A percentile compares a stretch with the other conserved stretches of the same genome.
These are phyloP conservation scores for Castanospermum australe DNA, from an alignment of 306 rosid genomes.

Conservation along the genomic window DNA sequence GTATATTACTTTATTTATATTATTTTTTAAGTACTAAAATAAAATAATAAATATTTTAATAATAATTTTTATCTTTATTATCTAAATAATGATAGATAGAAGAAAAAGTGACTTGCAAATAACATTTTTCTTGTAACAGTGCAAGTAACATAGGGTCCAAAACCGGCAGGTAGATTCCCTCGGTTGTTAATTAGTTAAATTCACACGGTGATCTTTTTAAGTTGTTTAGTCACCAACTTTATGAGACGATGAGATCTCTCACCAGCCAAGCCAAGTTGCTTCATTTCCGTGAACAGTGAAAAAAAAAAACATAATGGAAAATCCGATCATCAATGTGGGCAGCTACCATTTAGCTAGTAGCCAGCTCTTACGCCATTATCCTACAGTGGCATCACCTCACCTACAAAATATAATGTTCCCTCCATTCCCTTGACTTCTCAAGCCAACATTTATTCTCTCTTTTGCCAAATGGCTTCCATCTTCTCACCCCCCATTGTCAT, in stretches of 20 bases:
- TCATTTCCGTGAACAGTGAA: neutral
- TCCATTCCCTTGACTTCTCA: neutral
- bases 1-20: too few relatives aligned
- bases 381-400: neutral
- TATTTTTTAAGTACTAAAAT: too few relatives aligned
- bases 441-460: neutral
- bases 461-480: constrained; percentile 38
- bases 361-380: neutral
- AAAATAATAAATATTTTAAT: too few relatives aligned
- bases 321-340: constrained; percentile 15
- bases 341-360: neutral
- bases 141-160: too few relatives aligned
- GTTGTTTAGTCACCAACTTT: constrained; percentile 22
- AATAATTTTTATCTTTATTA: too few relatives aligned
- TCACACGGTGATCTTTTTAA: neutral
- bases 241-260: constrained; percentile 35
- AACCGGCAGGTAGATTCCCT: constrained; percentile 14
- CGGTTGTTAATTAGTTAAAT: constrained; percentile 14
- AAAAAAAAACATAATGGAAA: neutral
- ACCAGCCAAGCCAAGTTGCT: constrained; percentile 31
- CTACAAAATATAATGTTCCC: constrained; percentile 26
- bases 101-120: too few relatives aligned
- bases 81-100: too few relatives aligned
- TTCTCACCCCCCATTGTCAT: neutral
- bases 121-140: too few relatives aligned